Percentiles rank a stretch among this genome's conserved stretches.
These are phyloP conservation scores for Neolentinus lepideus DNA, from an alignment of 1,284 basidiomycete genomes.

Conservation along the genomic window DNA sequence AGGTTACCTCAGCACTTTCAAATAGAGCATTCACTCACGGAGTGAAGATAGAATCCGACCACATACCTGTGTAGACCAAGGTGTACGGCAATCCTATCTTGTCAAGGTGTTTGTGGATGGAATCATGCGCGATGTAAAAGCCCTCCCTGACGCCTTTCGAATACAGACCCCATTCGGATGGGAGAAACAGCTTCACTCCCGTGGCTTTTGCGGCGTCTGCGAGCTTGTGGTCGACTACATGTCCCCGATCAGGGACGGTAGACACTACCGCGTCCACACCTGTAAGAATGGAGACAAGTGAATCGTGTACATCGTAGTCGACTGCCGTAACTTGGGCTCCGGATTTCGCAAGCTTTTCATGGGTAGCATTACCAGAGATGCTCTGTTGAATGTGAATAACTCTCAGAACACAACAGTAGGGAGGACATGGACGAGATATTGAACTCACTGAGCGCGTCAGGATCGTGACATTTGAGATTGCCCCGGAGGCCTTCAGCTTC, in stretches of 20 bases:
- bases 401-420: no score
- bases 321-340: slow-evolving; percentile 22
- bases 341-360: not conserved
- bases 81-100: slow-evolving; percentile 5
- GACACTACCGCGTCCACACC: slow-evolving; percentile 27
- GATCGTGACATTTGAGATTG: not conserved
- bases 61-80: slow-evolving; percentile 17
- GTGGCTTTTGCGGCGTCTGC: slow-evolving; percentile 30
- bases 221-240: slow-evolving; percentile 22
- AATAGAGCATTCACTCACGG: slow-evolving; percentile 10
- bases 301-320: slow-evolving; percentile 22
- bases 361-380: no score
- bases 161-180: slow-evolving; percentile 26
- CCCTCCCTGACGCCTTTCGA: not conserved
- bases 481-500: not conserved
- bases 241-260: slow-evolving; percentile 14
- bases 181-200: slow-evolving; percentile 30
- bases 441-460: not conserved
- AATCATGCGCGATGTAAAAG: not conserved
- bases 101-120: slow-evolving; percentile 3
- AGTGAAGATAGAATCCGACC: slow-evolving; percentile 5
- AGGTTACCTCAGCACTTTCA: no score
- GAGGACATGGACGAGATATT: not conserved
- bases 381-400: no score
- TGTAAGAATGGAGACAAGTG: slow-evolving; percentile 21